Evolutionary conservation across 768 basidiomycete genomes (phyloP).

Genomic region (Amanita inopinata): DNA sequence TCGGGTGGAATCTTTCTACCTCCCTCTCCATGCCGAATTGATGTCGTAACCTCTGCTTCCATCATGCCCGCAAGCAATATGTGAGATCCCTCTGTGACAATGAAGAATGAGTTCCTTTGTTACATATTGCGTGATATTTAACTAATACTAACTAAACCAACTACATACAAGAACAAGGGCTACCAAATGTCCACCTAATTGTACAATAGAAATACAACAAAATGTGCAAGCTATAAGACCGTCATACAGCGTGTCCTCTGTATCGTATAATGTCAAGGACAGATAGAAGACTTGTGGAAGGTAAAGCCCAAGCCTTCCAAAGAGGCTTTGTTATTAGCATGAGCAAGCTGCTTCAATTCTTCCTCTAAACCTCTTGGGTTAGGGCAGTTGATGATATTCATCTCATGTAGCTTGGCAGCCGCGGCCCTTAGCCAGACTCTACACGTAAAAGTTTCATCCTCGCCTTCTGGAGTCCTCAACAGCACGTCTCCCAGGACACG

Average conservation of each 20-base stretch:
- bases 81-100: too few relatives aligned
- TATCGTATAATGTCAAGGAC: not conserved
- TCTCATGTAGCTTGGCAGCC: constrained; percentile 2
- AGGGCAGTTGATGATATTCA: constrained; percentile 4
- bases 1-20: too few relatives aligned
- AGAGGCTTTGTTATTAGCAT: constrained; percentile 4
- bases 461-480: not conserved
- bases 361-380: constrained; percentile 1
- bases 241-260: not conserved
- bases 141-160: too few relatives aligned
- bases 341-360: constrained; percentile 3
- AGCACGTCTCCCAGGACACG: not conserved
- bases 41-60: too few relatives aligned
- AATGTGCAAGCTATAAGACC: too few relatives aligned
- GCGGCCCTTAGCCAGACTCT: constrained; percentile 4
- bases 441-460: constrained; percentile 6
- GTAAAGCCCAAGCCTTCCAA: constrained; percentile 5
- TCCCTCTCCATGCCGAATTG: too few relatives aligned
- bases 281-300: constrained; percentile 6
- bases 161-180: too few relatives aligned
- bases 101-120: too few relatives aligned
- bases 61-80: too few relatives aligned
- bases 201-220: too few relatives aligned
- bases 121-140: too few relatives aligned
- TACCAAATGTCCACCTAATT: too few relatives aligned